Evolutionary conservation across 1,284 basidiomycete genomes (phyloP).

Genomic region (Ustilago loliicola): DNA sequence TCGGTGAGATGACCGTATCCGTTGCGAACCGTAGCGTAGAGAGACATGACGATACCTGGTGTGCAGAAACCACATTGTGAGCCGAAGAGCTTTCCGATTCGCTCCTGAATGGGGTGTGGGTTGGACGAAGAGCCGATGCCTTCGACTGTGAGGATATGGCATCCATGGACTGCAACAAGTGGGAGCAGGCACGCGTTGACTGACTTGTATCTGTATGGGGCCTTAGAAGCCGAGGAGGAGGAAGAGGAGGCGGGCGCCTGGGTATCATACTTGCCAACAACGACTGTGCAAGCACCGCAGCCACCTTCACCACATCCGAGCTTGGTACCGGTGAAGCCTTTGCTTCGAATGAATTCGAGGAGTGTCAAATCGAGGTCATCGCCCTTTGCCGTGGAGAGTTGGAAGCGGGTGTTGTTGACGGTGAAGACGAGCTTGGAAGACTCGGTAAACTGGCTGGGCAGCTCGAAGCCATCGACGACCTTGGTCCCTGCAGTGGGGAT

Average conservation of each 20-base stretch:
- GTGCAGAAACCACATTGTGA: conserved; percentile 70
- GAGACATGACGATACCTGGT: conserved; percentile 70
- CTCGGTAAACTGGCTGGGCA: conserved; percentile 31
- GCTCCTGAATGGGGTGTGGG: conserved; percentile 71
- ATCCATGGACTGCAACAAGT: conserved; percentile 68
- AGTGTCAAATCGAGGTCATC: conserved; percentile 62
- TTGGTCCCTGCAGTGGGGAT: conserved; percentile 21
- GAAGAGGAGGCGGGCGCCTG: conserved; percentile 10
- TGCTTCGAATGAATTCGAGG: conserved; percentile 69
- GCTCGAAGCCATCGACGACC: conserved; percentile 43
- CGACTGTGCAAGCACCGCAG: conserved; percentile 71
- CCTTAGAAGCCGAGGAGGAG: conserved; percentile 14
- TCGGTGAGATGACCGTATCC: conserved; percentile 63
- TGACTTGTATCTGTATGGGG: conserved; percentile 65
- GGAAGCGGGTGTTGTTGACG: conserved; percentile 50
- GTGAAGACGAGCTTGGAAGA: conserved; percentile 52
- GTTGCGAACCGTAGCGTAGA: conserved; percentile 70
- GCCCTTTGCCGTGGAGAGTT: conserved; percentile 42
- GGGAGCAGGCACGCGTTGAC: conserved; percentile 72
- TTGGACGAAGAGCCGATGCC: conserved; percentile 68
- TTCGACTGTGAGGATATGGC: conserved; percentile 71
- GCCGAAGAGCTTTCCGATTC: conserved; percentile 69
- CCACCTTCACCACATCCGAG: conserved; percentile 71
- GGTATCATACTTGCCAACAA: conserved; percentile 53
- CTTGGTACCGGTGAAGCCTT: conserved; percentile 71